Evolutionary conservation across 257 asterid genomes (phyloP), one percentile per base, ranked within the genome.

Genomic region (Parsonsia alboflavescens): DNA sequence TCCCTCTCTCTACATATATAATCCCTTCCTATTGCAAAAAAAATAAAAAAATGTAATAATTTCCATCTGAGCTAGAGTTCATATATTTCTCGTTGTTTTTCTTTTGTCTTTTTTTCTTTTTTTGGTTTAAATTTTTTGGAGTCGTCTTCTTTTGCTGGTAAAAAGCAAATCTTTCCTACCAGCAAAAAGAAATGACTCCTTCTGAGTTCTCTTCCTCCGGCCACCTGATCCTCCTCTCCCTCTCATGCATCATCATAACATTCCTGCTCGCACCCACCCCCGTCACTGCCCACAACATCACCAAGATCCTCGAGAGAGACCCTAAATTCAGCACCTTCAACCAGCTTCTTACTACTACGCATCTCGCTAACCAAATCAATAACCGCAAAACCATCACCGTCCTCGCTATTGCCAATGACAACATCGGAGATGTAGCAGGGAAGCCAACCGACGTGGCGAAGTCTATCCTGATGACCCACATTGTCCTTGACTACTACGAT

Each of bases 401-500:
- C n/a, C 89, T 93, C 6, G 98, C 90, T 73, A 44, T 93, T 4
- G 59, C 79, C 39, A 86, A 89, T 79, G 89, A 71, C 68, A 76
- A 42, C 53, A 39, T 89, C 2, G 90, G 84, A 21, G 79, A 52
- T 1, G 54, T 93, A 12, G 0, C 80, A 2, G 80, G 85, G 4
- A 84, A 80, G 48, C 44, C 88, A 0, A 77, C 22, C 0, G 95
- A 91, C 19, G 80, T 75, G 21, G 76, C 65, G 22, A 83, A 56
- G 85, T 74, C 80, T 7, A 76, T 88, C 76, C 80, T 93, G 26
- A 85, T 85, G 80, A 83, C 67, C 78, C 97, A 93, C 66, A 77
- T 93, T 15, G 61, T 91, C 62, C 89, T 91, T 54, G 98, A 93
- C 58, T 91, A 91, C 84, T 93, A 59, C 49, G 97, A 89, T 22